Evolutionary conservation across 768 basidiomycete genomes (phyloP).

Genomic region (Chalciporus pseudorubinellus): DNA sequence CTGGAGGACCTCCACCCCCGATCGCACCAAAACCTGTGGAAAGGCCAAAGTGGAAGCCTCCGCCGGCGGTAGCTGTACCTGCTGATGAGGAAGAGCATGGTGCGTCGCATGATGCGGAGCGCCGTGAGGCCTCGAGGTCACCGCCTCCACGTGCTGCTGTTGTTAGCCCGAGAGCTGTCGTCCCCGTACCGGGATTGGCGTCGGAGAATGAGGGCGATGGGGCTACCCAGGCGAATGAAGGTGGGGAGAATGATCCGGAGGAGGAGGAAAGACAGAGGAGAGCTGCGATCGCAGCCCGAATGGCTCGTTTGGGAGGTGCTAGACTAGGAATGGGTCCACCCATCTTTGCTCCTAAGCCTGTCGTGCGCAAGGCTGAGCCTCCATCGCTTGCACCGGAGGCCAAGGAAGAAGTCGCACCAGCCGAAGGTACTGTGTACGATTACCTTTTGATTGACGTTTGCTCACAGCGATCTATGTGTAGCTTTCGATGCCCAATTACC

Average conservation of each 20-base stretch:
- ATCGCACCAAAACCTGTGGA: conserved; percentile 54
- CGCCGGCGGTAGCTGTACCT: conserved; percentile 50
- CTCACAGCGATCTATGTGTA: conserved; percentile 9
- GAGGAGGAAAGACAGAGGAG: conserved; percentile 73
- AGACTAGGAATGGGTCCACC: conserved; percentile 79
- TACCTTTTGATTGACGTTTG: not conserved
- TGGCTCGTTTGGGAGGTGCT: conserved; percentile 90
- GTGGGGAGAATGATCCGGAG: conserved; percentile 47
- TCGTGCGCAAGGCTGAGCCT: conserved; percentile 30
- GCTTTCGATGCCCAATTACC: conserved; percentile 6
- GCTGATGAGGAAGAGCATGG: conserved; percentile 44
- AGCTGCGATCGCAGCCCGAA: conserved; percentile 85
- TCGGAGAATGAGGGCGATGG: conserved; percentile 28
- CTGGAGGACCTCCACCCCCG: conserved; percentile 37
- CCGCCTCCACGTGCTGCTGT: conserved; percentile 30
- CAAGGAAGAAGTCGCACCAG: conserved; percentile 20
- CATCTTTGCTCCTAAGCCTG: conserved; percentile 59
- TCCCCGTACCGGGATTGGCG: not conserved
- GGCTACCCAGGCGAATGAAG: conserved; percentile 19
- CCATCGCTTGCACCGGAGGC: conserved; percentile 17
- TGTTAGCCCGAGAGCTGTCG: conserved; percentile 8
- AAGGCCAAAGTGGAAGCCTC: conserved; percentile 86
- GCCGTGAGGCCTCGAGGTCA: conserved; percentile 32
- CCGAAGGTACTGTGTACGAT: conserved; percentile 17
- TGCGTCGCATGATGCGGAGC: conserved; percentile 11